Percentiles rank a stretch among this genome's conserved stretches.
These are phyloP conservation scores for Cladophialophora psammophila DNA, from an alignment of 2,329 filamentous ascomycete species.

Conservation along the genomic window DNA sequence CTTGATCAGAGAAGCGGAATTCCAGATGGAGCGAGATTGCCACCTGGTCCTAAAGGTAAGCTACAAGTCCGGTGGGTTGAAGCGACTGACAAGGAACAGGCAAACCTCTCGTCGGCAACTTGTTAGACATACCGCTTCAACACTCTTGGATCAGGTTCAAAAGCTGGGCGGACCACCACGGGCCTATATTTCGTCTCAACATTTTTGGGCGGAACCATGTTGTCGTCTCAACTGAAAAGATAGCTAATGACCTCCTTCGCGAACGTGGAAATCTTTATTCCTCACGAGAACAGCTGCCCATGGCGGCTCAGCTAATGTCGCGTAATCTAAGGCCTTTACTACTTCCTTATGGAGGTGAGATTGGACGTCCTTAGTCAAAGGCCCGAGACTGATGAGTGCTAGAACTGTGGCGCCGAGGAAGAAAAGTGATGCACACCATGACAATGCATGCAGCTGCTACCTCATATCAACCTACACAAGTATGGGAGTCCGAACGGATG, in stretches of 20 bases:
- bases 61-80: background rate
- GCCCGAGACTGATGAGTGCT: conserved; percentile 29
- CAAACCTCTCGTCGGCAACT: conserved; percentile 46
- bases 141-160: conserved; percentile 54
- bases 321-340: conserved; percentile 41
- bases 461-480: conserved; percentile 44
- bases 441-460: conserved; percentile 46
- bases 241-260: conserved; percentile 53
- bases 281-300: conserved; percentile 46
- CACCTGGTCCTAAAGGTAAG: conserved; percentile 3
- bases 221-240: conserved; percentile 49
- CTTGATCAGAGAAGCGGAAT: background rate
- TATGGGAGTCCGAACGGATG: conserved; percentile 42
- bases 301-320: conserved; percentile 46
- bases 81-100: conserved; percentile 2
- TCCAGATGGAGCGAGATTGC: background rate
- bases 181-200: conserved; percentile 54
- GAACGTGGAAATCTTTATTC: conserved; percentile 51
- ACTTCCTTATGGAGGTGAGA: conserved; percentile 44
- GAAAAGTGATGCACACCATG: conserved; percentile 55
- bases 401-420: conserved; percentile 48
- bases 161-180: conserved; percentile 46
- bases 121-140: conserved; percentile 45
- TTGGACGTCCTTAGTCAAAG: conserved; percentile 45
- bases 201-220: conserved; percentile 51